Evolutionary conservation across 768 basidiomycete species (phyloP).

Genomic region (Candolleomyces aberdarensis): DNA sequence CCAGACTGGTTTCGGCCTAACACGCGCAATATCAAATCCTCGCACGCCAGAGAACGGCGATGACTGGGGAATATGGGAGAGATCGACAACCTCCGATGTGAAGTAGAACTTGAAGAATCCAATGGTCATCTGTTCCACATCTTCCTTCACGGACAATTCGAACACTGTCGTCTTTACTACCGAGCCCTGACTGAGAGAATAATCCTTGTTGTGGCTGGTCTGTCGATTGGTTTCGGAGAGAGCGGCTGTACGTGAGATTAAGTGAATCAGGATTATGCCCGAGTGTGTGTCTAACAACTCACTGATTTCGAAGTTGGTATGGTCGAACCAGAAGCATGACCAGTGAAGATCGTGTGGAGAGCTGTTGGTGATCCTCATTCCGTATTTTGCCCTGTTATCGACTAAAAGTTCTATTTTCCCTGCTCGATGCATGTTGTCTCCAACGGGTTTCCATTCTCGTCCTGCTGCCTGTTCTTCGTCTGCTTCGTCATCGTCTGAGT

Average conservation of each 20-base stretch:
- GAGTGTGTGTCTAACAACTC: constrained; percentile 9
- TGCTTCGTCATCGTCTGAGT: constrained; percentile 14
- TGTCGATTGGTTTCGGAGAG: constrained; percentile 17
- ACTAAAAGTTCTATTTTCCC: constrained; percentile 21
- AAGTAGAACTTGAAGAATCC: constrained; percentile 39
- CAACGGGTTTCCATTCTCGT: neutral
- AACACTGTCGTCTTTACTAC: constrained; percentile 29
- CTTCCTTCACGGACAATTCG: constrained; percentile 23
- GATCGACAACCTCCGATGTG: constrained; percentile 11
- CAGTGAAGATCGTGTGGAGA: constrained; percentile 8
- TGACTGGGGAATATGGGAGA: constrained; percentile 5
- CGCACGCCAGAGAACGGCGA: neutral
- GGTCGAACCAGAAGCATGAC: neutral
- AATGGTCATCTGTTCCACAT: constrained; percentile 27
- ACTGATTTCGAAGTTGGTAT: constrained; percentile 22
- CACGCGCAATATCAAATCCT: too few relatives aligned
- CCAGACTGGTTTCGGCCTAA: neutral
- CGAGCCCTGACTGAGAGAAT: constrained; percentile 17
- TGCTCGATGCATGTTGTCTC: constrained; percentile 23
- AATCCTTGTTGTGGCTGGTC: constrained; percentile 17
- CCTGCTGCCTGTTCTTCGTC: too few relatives aligned
- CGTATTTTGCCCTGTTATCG: neutral
- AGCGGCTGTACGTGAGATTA: constrained; percentile 20
- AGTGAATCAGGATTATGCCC: constrained; percentile 11
- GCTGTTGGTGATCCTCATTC: constrained; percentile 29